Percentiles rank a stretch among this genome's conserved stretches.
These are phyloP conservation scores for Globisporangium mamillatum DNA, from an alignment of 352 stramenopile species.

Conservation along the genomic window DNA sequence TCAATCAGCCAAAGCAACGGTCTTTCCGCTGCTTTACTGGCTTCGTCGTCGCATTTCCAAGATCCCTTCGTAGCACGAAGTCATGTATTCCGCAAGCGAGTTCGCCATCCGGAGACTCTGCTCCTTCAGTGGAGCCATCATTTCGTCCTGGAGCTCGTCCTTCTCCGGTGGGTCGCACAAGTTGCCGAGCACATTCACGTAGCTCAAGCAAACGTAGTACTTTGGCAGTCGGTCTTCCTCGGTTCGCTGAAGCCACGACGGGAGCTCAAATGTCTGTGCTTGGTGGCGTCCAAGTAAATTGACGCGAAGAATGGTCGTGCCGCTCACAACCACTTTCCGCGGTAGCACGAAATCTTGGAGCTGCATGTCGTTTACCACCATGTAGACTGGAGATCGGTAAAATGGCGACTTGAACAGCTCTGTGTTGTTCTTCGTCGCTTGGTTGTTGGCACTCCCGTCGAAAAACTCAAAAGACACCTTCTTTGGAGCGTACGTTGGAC, in stretches of 20 bases:
- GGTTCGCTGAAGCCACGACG: slow-evolving; percentile 37
- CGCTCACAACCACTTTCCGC: slow-evolving; percentile 38
- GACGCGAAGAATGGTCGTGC: slow-evolving; percentile 49
- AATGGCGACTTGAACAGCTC: slow-evolving; percentile 27
- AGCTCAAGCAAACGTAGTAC: slow-evolving; percentile 81
- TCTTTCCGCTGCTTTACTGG: slow-evolving; percentile 21
- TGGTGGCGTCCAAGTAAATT: slow-evolving; percentile 68
- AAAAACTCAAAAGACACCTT: slow-evolving; percentile 75
- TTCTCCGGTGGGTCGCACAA: slow-evolving; percentile 23
- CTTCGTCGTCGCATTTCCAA: slow-evolving; percentile 45
- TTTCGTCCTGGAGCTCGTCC: slow-evolving; percentile 6
- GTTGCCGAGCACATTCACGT: slow-evolving; percentile 63
- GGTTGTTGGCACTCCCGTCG: slow-evolving; percentile 10
- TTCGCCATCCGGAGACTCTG: slow-evolving; percentile 39
- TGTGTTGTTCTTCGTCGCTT: not conserved
- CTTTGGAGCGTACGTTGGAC: slow-evolving; percentile 70
- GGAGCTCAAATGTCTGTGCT: slow-evolving; percentile 69
- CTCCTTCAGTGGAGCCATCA: slow-evolving; percentile 23
- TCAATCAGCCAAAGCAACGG: not conserved
- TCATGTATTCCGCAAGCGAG: slow-evolving; percentile 59
- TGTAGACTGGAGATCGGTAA: slow-evolving; percentile 51
- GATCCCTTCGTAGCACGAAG: slow-evolving; percentile 56
- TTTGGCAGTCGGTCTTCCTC: slow-evolving; percentile 51
- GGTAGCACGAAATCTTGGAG: slow-evolving; percentile 61
- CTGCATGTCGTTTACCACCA: slow-evolving; percentile 70